phyloP scores from a whole-genome alignment of 441 rosid genomes.

The Eutrema salsugineum region DNA sequence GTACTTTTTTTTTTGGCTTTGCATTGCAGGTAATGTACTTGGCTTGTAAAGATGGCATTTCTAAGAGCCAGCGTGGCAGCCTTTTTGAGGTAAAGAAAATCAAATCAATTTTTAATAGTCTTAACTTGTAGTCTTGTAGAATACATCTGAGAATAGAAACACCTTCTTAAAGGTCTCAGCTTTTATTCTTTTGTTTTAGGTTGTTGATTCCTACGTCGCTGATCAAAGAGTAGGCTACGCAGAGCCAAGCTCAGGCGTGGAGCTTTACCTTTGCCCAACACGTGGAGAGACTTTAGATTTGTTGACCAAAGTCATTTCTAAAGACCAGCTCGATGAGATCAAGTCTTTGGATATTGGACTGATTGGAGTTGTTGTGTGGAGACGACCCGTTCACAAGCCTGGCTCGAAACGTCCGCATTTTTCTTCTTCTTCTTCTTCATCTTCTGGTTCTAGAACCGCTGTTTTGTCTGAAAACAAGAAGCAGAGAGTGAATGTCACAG shows the following conservation, averaged over 20 bases:
- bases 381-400: conserved; percentile 52
- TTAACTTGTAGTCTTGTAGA: background rate
- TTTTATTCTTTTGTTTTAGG: conserved; percentile 39
- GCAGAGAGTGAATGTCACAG: conserved; percentile 13
- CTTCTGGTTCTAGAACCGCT: conserved; percentile 47
- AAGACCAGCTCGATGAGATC: conserved; percentile 57
- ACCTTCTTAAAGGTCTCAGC: background rate
- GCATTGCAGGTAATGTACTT: conserved; percentile 70
- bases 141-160: background rate
- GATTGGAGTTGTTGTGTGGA: conserved; percentile 94
- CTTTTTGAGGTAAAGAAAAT: conserved; percentile 58
- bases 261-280: conserved; percentile 84
- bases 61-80: conserved; percentile 48
- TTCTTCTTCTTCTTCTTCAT: conserved; percentile 22
- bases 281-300: conserved; percentile 52
- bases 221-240: conserved; percentile 87
- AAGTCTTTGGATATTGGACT: conserved; percentile 66
- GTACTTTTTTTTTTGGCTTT: background rate
- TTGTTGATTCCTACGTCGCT: conserved; percentile 58
- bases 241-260: conserved; percentile 76
- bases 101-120: background rate
- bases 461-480: conserved; percentile 22
- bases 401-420: conserved; percentile 15
- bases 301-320: conserved; percentile 60
- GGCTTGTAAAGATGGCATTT: conserved; percentile 53